phyloP scores from a whole-genome alignment of 1,284 basidiomycete genomes.

The Pascua sp. region DNA sequence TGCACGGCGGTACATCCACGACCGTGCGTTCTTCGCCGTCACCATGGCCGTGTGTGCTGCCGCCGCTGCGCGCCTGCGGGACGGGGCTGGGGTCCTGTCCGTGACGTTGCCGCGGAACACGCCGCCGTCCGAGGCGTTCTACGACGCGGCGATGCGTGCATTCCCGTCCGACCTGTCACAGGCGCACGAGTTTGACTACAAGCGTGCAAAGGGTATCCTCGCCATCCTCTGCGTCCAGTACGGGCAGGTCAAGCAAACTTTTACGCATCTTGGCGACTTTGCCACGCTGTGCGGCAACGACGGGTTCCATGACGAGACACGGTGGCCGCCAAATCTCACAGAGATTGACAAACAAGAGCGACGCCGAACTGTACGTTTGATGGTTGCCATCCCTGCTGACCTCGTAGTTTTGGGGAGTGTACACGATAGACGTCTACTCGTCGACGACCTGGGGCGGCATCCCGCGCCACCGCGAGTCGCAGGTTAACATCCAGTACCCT shows the following conservation, averaged over 20 bases:
- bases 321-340: constrained; percentile 37
- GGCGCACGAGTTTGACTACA: constrained; percentile 68
- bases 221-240: constrained; percentile 39
- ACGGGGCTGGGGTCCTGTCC: constrained; percentile 27
- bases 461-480: constrained; percentile 40
- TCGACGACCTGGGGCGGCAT: constrained; percentile 42
- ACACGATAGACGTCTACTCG: constrained; percentile 43
- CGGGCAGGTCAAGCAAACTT: constrained; percentile 27
- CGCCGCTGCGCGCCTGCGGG: constrained; percentile 38
- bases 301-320: constrained; percentile 39
- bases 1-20: constrained; percentile 26
- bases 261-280: constrained; percentile 39
- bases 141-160: constrained; percentile 21
- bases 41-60: constrained; percentile 43
- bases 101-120: constrained; percentile 5
- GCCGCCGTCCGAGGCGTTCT: constrained; percentile 30
- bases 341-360: constrained; percentile 42
- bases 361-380: constrained; percentile 34
- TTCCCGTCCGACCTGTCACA: constrained; percentile 74
- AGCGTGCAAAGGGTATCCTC: constrained; percentile 63
- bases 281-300: constrained; percentile 36
- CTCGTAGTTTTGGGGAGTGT: constrained; percentile 43
- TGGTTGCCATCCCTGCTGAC: background rate
- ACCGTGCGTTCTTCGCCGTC: constrained; percentile 34
- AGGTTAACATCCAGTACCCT: constrained; percentile 43